Conservation (phyloP, 1,139 yeast genomes). For the Taphrina populina region DNA sequence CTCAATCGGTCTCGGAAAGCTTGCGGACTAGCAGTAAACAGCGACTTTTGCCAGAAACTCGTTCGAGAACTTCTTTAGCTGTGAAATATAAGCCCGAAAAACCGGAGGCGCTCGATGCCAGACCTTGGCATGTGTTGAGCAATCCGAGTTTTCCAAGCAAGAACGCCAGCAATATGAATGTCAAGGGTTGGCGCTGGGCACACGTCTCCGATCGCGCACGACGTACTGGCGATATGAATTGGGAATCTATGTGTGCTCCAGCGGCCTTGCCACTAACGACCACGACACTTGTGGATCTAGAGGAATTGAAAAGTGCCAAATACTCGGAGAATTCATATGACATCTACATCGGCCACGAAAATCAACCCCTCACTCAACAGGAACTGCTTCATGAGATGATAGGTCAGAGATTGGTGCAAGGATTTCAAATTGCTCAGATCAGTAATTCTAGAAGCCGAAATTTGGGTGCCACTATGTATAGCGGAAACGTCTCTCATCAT, state of each 20-base stretch:
- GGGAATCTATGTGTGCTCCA: conserved; percentile 91
- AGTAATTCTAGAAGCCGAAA: not conserved
- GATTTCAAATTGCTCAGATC: conserved; percentile 73
- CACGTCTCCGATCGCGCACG: conserved; percentile 47
- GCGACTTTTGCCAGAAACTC: not conserved
- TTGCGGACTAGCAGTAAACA: not conserved
- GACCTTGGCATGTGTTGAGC: conserved; percentile 60
- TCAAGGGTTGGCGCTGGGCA: conserved; percentile 72
- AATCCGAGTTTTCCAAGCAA: conserved; percentile 66
- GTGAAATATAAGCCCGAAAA: conserved; percentile 12
- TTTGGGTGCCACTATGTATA: not conserved
- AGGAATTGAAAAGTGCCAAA: conserved; percentile 53
- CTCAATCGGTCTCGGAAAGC: conserved; percentile 11
- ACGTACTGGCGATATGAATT: conserved; percentile 59
- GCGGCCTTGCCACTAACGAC: conserved; percentile 86
- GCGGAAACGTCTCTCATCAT: not conserved
- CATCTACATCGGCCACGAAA: conserved; percentile 56
- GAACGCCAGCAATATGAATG: conserved; percentile 51
- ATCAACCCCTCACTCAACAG: conserved; percentile 55
- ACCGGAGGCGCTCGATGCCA: conserved; percentile 17
- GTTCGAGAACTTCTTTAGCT: not conserved
- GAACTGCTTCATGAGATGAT: conserved; percentile 84
- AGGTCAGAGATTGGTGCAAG: conserved; percentile 73
- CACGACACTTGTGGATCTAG: conserved; percentile 66
- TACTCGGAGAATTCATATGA: conserved; percentile 61